phyloP scores from a whole-genome alignment of 2,329 filamentous ascomycete genomes.

The Allantophomopsis lycopodina region DNA sequence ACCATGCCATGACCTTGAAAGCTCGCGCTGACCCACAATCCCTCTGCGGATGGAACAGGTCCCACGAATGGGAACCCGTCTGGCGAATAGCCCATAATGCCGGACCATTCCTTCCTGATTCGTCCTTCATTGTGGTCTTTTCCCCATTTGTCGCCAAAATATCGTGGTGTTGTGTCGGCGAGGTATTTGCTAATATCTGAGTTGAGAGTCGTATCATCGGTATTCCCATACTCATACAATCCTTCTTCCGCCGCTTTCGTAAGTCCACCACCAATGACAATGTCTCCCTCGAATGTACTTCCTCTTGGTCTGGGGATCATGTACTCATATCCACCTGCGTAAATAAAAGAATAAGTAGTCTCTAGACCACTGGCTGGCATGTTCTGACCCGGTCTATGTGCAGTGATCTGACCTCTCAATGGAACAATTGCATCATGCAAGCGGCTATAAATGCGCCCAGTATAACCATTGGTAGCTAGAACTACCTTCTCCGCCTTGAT shows the following conservation, averaged over 20 bases:
- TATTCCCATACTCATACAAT: constrained; percentile 34
- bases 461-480: constrained; percentile 39
- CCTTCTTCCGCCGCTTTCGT: constrained; percentile 26
- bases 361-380: constrained; percentile 12
- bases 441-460: constrained; percentile 27
- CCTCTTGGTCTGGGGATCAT: constrained; percentile 43
- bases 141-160: constrained; percentile 38
- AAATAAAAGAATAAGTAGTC: constrained; percentile 35
- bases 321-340: constrained; percentile 49
- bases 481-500: constrained; percentile 29
- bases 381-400: constrained; percentile 19
- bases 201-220: constrained; percentile 39
- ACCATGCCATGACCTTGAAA: constrained; percentile 31
- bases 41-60: constrained; percentile 23
- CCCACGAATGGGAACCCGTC: constrained; percentile 40
- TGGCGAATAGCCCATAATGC: constrained; percentile 38
- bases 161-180: constrained; percentile 24
- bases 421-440: constrained; percentile 30
- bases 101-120: constrained; percentile 33
- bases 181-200: constrained; percentile 33
- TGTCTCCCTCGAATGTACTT: constrained; percentile 24
- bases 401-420: constrained; percentile 33
- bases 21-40: constrained; percentile 8
- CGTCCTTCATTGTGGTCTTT: constrained; percentile 29
- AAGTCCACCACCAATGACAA: constrained; percentile 49